Conservation (phyloP, 1,284 basidiomycete genomes). For the Sporisorium exsertum region DNA sequence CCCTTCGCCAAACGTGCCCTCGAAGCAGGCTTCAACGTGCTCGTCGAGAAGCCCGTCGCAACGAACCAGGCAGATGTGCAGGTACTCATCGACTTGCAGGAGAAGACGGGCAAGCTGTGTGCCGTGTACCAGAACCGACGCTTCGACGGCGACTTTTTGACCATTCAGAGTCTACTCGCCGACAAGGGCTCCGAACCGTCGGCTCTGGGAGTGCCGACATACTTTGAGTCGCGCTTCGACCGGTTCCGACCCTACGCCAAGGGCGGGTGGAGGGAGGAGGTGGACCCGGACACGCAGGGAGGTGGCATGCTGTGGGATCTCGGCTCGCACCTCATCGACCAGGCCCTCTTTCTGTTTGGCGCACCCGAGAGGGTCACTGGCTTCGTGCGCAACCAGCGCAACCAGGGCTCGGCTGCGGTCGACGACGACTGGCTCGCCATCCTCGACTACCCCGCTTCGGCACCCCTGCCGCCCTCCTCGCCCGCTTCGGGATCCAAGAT, state of each 20-base stretch:
- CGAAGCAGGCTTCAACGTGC: constrained; percentile 61
- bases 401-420: constrained; percentile 51
- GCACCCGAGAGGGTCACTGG: constrained; percentile 60
- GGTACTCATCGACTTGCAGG: constrained; percentile 51
- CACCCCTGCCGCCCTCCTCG: constrained; percentile 52
- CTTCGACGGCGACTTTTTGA: constrained; percentile 67
- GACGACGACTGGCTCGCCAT: constrained; percentile 67
- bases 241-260: constrained; percentile 64
- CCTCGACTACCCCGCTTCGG: constrained; percentile 53
- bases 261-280: constrained; percentile 66
- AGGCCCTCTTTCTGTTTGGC: constrained; percentile 63
- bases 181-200: constrained; percentile 52
- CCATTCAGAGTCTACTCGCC: constrained; percentile 56
- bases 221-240: constrained; percentile 65
- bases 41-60: constrained; percentile 67
- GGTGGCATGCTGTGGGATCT: constrained; percentile 68
- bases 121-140: constrained; percentile 66
- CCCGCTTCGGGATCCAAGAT: constrained; percentile 54
- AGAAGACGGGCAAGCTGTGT: constrained; percentile 58
- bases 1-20: constrained; percentile 63
- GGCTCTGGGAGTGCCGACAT: constrained; percentile 60
- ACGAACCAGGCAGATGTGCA: constrained; percentile 49
- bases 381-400: constrained; percentile 58
- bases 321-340: constrained; percentile 65
- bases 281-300: constrained; percentile 57